phyloP scores from a whole-genome alignment of 768 basidiomycete species.

The Piloderma croceum region DNA sequence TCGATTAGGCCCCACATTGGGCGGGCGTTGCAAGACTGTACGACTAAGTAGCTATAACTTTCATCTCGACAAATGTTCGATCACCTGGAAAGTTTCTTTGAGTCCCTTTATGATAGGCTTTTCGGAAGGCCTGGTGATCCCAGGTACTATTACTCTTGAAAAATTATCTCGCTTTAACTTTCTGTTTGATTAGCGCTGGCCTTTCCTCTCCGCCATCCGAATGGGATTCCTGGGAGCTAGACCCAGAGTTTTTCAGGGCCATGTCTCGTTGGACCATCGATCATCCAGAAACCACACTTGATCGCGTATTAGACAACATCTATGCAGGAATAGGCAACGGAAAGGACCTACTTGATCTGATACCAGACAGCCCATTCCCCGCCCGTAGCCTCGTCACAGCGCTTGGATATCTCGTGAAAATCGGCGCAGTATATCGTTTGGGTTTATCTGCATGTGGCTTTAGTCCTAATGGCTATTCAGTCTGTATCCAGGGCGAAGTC shows the following conservation, averaged over 20 bases:
- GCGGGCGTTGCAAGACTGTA: too few species aligned
- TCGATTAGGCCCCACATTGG: too few species aligned
- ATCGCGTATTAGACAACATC: not conserved
- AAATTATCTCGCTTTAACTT: too few species aligned
- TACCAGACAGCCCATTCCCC: not conserved
- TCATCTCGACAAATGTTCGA: too few species aligned
- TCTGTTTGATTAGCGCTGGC: too few species aligned
- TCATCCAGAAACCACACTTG: not conserved
- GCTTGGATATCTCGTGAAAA: not conserved
- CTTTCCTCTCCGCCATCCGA: too few species aligned
- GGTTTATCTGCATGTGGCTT: not conserved
- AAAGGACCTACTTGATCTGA: not conserved
- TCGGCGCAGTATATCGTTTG: not conserved
- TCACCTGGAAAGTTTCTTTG: too few species aligned
- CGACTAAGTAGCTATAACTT: too few species aligned
- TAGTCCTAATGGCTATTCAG: not conserved
- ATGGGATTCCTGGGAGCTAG: not conserved
- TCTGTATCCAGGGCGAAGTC: not conserved
- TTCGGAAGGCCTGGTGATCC: too few species aligned
- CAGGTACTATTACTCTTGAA: too few species aligned
- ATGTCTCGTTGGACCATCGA: not conserved
- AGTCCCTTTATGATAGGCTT: too few species aligned
- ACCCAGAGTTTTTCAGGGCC: not conserved
- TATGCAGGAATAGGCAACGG: not conserved
- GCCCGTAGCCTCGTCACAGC: not conserved